These are phyloP conservation scores for Diaporthe vaccinii DNA, from an alignment of 2,329 filamentous ascomycete species.

Conservation along the genomic window DNA sequence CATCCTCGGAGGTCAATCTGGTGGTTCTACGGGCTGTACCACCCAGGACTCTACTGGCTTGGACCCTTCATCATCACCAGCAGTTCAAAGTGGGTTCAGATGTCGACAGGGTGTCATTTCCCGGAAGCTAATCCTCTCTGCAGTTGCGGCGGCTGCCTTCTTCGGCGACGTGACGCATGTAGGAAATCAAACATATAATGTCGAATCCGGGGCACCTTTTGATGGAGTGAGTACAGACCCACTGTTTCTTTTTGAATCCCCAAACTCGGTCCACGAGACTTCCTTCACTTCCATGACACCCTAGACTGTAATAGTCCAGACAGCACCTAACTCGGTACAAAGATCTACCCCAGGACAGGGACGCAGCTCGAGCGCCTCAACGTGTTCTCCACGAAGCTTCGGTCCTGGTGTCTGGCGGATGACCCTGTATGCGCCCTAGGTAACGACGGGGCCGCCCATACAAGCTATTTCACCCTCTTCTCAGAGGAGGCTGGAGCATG, in stretches of 20 bases:
- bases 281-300: not conserved
- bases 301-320: not conserved
- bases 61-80: conserved; percentile 24
- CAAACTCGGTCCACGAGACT: not conserved
- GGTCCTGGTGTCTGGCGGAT: conserved; percentile 52
- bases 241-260: no score
- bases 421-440: conserved; percentile 57
- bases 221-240: conserved; percentile 32
- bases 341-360: conserved; percentile 49
- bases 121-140: not conserved
- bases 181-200: conserved; percentile 40
- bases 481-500: conserved; percentile 44
- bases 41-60: conserved; percentile 29
- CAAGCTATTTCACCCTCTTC: conserved; percentile 55
- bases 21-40: conserved; percentile 36
- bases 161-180: conserved; percentile 39
- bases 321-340: not conserved
- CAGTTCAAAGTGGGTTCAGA: not conserved
- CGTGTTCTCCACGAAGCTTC: conserved; percentile 47
- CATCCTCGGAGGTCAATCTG: conserved; percentile 38
- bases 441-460: conserved; percentile 49
- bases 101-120: no score
- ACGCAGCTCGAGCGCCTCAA: conserved; percentile 48
- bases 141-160: conserved; percentile 31
- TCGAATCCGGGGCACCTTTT: conserved; percentile 27